Conservation (phyloP, 495 filamentous ascomycete genomes). For the Penicillium odoratum region DNA sequence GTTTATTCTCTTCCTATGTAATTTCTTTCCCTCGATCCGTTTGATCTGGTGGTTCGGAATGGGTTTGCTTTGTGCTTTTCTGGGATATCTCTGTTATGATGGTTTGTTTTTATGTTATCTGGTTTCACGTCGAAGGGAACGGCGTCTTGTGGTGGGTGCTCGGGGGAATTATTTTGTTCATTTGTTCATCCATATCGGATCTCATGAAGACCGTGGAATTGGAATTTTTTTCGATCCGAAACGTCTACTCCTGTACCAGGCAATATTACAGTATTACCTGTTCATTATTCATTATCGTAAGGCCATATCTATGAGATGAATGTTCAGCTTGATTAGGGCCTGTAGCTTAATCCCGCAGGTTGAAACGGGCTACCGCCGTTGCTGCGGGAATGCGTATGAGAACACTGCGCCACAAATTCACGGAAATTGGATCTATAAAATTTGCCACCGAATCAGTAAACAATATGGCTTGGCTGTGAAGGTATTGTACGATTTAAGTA, state of each 20-base stretch:
- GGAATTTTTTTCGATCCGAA: slow-evolving; percentile 12
- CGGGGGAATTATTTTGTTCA: slow-evolving; percentile 31
- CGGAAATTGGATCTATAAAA: neutral
- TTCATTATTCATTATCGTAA: neutral
- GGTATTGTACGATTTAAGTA: too few species aligned
- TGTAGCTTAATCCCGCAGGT: neutral
- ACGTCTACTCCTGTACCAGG: neutral
- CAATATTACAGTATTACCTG: too few species aligned
- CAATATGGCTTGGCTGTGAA: too few species aligned
- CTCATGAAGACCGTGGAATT: slow-evolving; percentile 12
- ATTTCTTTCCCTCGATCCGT: slow-evolving; percentile 30
- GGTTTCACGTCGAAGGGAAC: slow-evolving; percentile 32
- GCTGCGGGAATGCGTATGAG: neutral
- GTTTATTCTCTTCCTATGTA: slow-evolving; percentile 30
- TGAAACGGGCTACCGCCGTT: neutral
- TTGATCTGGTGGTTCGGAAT: slow-evolving; percentile 29
- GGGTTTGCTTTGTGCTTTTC: slow-evolving; percentile 34
- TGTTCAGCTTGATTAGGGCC: neutral
- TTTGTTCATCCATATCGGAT: slow-evolving; percentile 7
- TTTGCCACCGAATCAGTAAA: neutral
- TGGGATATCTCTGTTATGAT: slow-evolving; percentile 40
- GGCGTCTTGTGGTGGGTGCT: slow-evolving; percentile 48
- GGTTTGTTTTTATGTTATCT: slow-evolving; percentile 25
- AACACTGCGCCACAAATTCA: neutral
- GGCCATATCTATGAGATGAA: neutral